Base-by-base conservation (phyloP, 2,329 filamentous ascomycete genomes). In the Colletotrichum sp. region DNA sequence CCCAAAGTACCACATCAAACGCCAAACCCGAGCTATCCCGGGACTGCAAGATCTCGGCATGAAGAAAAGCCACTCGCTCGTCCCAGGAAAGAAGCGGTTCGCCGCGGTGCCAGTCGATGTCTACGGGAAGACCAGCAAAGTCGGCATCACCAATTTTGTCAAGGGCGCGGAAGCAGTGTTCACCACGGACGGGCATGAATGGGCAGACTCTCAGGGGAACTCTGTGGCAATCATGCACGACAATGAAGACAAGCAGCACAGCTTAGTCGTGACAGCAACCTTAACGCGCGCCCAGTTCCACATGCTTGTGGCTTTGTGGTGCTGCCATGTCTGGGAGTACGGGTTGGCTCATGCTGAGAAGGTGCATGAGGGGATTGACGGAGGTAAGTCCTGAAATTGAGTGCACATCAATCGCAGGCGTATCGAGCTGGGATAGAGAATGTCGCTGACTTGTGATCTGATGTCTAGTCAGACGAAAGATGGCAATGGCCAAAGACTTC, bases 291-390 rank as follows among this genome's bases (percentile, higher is more conserved):
- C 68, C 60, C 38, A 71, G 12, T 65, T 71, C 0, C 34, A 71
- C 60, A 71, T 71, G 68, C 68, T 71, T 21, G 60, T 71, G 12
- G 68, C 60, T 15, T 28, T 71, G 18, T 65, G 68, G 68, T 65
- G 60, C 16, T 71, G 68, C 61, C 38, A 65, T 18, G 16, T 71
- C 21, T 71, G 60, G 68, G 68, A 71, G 28, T 71, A 61, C 21
- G 68, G 68, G 8, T 16, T 71, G 21, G 68, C 68, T 8, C 61
- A 65, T 55, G 68, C 68, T 30, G 60, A 65, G 62, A 71, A 71
- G 43, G 43, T 71, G 28, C 68, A 71, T 48, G 60, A 71, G 43
- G 68, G 68, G 12, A 52, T 71, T 48, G 60, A 71, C 16, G 68
- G 68, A n/a, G 60, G 68, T 65, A 56, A 52, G 24, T 48, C 5